Percentiles rank a stretch among this genome's conserved stretches.
These are phyloP conservation scores for Apiospora malaysiana DNA, from an alignment of 2,329 filamentous ascomycete species.

Conservation along the genomic window DNA sequence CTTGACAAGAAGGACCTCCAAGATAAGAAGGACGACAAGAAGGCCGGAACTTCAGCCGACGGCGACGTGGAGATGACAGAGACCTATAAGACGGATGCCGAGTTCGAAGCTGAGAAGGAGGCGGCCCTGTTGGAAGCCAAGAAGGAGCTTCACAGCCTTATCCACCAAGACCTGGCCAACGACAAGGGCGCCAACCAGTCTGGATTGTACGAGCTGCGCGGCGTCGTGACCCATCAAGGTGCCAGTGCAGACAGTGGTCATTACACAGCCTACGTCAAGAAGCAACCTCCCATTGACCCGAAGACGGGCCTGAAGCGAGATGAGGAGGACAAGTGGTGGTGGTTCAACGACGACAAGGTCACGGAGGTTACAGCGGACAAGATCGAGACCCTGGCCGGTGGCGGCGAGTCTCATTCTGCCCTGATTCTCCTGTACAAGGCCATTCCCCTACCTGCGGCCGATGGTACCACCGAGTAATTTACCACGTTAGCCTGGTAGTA, in stretches of 20 bases:
- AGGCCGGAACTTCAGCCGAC: slow-evolving; percentile 53
- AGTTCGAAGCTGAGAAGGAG: slow-evolving; percentile 85
- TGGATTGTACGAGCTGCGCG: slow-evolving; percentile 91
- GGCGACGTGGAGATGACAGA: slow-evolving; percentile 76
- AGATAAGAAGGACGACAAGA: slow-evolving; percentile 46
- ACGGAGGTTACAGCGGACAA: slow-evolving; percentile 90
- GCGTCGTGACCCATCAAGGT: slow-evolving; percentile 94
- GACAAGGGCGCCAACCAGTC: slow-evolving; percentile 91
- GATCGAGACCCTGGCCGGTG: slow-evolving; percentile 87
- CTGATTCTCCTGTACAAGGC: slow-evolving; percentile 81
- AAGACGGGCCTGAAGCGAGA: slow-evolving; percentile 78
- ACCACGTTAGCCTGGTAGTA: neutral
- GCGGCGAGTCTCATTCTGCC: slow-evolving; percentile 85
- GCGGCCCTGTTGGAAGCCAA: slow-evolving; percentile 79
- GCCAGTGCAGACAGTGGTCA: slow-evolving; percentile 96
- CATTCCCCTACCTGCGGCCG: slow-evolving; percentile 68
- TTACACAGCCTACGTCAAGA: slow-evolving; percentile 98
- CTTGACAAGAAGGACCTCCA: slow-evolving; percentile 52
- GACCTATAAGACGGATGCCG: slow-evolving; percentile 90
- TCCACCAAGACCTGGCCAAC: slow-evolving; percentile 74
- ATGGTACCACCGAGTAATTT: slow-evolving; percentile 46
- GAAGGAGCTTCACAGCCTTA: slow-evolving; percentile 82
- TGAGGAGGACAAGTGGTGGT: slow-evolving; percentile 98
- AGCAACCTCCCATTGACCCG: slow-evolving; percentile 74
- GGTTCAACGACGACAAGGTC: slow-evolving; percentile 99